Percentiles rank a stretch among this genome's conserved stretches.
These are phyloP conservation scores for Domatiomyces catenatus DNA, from an alignment of 2,329 filamentous ascomycete species.

Conservation along the genomic window DNA sequence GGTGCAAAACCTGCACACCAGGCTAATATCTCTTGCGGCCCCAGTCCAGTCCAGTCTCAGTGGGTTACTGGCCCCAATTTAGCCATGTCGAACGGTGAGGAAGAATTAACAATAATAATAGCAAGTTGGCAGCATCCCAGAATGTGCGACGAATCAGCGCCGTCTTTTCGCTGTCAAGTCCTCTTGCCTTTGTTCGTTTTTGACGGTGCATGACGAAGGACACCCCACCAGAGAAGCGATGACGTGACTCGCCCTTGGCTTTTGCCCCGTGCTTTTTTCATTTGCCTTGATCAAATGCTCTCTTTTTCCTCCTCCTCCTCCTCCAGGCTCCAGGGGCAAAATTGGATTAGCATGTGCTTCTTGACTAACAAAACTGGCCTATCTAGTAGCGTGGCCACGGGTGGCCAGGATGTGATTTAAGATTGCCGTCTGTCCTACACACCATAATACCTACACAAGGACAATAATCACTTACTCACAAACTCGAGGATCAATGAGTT, in stretches of 20 bases:
- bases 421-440: not conserved
- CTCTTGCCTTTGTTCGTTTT: not conserved
- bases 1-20: too few species aligned
- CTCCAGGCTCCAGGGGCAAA: not conserved
- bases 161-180: not conserved
- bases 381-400: not conserved
- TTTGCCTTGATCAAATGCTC: not conserved
- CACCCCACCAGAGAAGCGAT: not conserved
- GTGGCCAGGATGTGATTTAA: not conserved
- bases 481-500: too few species aligned
- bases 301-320: not conserved
- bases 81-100: too few species aligned
- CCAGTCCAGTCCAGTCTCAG: too few species aligned
- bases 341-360: not conserved
- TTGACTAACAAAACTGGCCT: not conserved
- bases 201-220: not conserved
- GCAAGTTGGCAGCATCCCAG: not conserved
- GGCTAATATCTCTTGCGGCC: too few species aligned
- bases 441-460: too few species aligned
- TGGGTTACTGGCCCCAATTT: too few species aligned
- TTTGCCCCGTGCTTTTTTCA: not conserved
- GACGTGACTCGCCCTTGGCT: not conserved
- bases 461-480: too few species aligned
- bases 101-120: too few species aligned
- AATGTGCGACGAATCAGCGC: not conserved